Conservation (phyloP, 352 stramenopile species). For the Globisporangium mamillatum region DNA sequence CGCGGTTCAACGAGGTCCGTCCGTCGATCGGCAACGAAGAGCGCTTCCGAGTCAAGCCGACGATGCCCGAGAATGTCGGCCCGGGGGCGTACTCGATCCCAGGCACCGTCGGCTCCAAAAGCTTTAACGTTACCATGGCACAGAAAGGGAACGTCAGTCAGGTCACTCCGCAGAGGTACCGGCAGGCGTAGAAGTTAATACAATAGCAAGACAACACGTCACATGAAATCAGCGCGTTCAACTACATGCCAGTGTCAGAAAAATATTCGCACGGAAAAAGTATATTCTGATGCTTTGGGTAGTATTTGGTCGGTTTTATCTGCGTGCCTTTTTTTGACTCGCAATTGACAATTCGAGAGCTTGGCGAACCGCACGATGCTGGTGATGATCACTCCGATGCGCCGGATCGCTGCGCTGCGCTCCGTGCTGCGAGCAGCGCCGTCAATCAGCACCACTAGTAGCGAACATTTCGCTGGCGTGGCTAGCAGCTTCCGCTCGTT, state of each 20-base stretch:
- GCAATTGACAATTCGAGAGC: neutral
- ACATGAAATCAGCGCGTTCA: too few species aligned
- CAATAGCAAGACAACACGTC: neutral
- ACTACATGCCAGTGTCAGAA: too few species aligned
- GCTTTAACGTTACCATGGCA: conserved; percentile 68
- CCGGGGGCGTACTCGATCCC: conserved; percentile 55
- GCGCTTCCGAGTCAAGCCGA: conserved; percentile 51
- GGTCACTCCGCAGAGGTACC: neutral
- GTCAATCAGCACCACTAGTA: neutral
- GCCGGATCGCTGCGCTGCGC: neutral
- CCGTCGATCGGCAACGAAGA: conserved; percentile 47
- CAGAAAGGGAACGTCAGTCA: neutral
- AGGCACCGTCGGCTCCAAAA: conserved; percentile 55
- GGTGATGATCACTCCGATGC: conserved; percentile 1
- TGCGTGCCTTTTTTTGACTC: neutral
- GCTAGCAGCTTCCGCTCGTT: neutral
- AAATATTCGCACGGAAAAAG: too few species aligned
- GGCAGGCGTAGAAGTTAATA: neutral
- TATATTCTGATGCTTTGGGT: neutral
- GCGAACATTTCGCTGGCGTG: neutral
- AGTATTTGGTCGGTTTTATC: neutral
- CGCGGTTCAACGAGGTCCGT: conserved; percentile 34
- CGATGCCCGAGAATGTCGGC: conserved; percentile 40
- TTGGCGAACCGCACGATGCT: neutral
- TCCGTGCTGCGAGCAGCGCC: neutral